Evolutionary conservation across 768 basidiomycete genomes (phyloP).

Genomic region (Obba rivulosa): DNA sequence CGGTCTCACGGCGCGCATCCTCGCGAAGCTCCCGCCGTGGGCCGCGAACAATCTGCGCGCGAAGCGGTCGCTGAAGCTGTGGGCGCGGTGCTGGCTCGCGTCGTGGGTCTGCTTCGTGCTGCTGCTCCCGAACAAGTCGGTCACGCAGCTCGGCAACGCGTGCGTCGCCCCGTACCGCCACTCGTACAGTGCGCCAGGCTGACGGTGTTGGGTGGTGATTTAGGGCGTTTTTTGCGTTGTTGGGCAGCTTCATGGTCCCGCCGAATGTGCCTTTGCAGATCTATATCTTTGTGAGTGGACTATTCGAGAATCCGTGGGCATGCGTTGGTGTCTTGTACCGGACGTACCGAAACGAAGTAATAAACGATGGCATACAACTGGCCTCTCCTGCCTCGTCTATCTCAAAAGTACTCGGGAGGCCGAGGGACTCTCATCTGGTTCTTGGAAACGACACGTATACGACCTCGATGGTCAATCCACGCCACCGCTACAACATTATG

Average conservation of each 20-base stretch:
- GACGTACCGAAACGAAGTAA: too few relatives aligned
- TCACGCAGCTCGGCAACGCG: slow-evolving; percentile 35
- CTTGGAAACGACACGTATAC: too few relatives aligned
- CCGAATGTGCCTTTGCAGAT: slow-evolving; percentile 44
- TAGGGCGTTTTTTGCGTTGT: slow-evolving; percentile 42
- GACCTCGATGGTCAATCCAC: too few relatives aligned
- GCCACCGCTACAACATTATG: too few relatives aligned
- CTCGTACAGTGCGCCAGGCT: neutral
- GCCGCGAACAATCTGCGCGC: slow-evolving; percentile 30
- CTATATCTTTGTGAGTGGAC: slow-evolving; percentile 42
- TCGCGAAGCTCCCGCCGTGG: slow-evolving; percentile 35
- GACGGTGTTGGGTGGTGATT: slow-evolving; percentile 1
- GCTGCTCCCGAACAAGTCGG: slow-evolving; percentile 33
- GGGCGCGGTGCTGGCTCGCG: slow-evolving; percentile 37
- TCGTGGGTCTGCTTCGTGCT: slow-evolving; percentile 35
- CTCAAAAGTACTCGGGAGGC: too few relatives aligned
- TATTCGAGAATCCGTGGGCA: too few relatives aligned
- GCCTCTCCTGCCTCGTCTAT: too few relatives aligned
- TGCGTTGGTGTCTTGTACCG: too few relatives aligned
- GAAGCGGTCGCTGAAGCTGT: slow-evolving; percentile 30
- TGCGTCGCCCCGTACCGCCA: slow-evolving; percentile 19
- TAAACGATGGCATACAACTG: too few relatives aligned
- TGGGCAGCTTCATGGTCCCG: slow-evolving; percentile 40
- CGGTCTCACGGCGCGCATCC: slow-evolving; percentile 1
- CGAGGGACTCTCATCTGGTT: too few relatives aligned